Percentiles rank a stretch among this genome's conserved stretches.
Conservation (phyloP, 2,329 filamentous ascomycete species). For the Microcyclospora pomicola region DNA sequence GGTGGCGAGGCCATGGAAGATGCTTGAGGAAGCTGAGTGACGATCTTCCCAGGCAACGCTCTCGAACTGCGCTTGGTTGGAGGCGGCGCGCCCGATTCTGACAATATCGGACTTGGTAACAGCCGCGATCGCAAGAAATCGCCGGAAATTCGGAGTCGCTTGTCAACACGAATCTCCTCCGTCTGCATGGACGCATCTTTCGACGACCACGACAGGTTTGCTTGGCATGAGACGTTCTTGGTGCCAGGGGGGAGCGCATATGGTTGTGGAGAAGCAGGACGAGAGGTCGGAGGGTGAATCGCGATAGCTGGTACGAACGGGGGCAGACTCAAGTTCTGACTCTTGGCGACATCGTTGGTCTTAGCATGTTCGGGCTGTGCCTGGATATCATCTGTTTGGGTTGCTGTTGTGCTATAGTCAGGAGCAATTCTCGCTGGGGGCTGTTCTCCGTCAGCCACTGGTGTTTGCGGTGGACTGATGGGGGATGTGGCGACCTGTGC, state of each 20-base stretch:
- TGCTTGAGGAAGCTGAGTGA: constrained; percentile 8
- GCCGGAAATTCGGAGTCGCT: constrained; percentile 58
- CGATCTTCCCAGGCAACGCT: constrained; percentile 6
- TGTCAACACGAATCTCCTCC: constrained; percentile 76
- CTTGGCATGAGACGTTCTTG: constrained; percentile 75
- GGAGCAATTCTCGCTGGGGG: too few relatives aligned
- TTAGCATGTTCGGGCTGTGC: too few relatives aligned
- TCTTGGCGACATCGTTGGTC: constrained; percentile 4
- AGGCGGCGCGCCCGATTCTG: constrained; percentile 4
- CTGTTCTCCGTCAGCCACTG: constrained; percentile 29
- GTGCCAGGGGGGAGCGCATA: constrained; percentile 66
- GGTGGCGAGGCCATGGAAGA: constrained; percentile 12
- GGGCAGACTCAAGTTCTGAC: constrained; percentile 19
- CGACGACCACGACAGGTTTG: constrained; percentile 39
- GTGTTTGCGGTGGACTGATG: constrained; percentile 51
- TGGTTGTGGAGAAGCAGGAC: constrained; percentile 64
- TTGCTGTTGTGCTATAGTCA: constrained; percentile 17
- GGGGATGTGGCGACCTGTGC: constrained; percentile 23
- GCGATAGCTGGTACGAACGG: constrained; percentile 57
- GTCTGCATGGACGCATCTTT: constrained; percentile 61
- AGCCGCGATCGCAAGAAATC: constrained; percentile 71
- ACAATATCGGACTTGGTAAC: constrained; percentile 35
- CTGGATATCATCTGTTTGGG: constrained; percentile 16
- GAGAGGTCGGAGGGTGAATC: constrained; percentile 75
- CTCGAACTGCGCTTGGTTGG: too few relatives aligned